Evolutionary conservation across 257 asterid genomes (phyloP).

Genomic region (Nemophila menziesii): DNA sequence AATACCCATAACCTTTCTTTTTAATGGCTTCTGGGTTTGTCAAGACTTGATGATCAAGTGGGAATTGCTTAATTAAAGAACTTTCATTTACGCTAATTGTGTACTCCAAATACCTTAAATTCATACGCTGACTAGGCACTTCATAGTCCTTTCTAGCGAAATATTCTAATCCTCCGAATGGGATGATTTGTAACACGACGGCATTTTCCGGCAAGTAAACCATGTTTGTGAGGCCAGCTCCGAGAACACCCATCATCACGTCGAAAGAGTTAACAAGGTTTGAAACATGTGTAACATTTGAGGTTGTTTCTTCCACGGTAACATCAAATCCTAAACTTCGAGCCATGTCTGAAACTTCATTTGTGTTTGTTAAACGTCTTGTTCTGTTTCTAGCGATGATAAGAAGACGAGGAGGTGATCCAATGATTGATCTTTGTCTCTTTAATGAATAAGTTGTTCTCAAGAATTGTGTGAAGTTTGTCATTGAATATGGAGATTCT

Average conservation of each 20-base stretch:
- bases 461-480: constrained; percentile 30
- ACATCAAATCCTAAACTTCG: constrained; percentile 32
- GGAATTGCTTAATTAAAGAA: constrained; percentile 23
- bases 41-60: constrained; percentile 15
- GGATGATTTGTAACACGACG: constrained; percentile 41
- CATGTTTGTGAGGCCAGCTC: constrained; percentile 72
- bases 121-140: constrained; percentile 34
- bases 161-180: constrained; percentile 32
- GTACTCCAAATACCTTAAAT: constrained; percentile 36
- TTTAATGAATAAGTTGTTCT: constrained; percentile 25
- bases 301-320: constrained; percentile 13
- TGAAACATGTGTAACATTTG: constrained; percentile 14
- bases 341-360: constrained; percentile 20
- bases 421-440: background rate
- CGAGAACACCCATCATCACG: constrained; percentile 57
- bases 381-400: constrained; percentile 28
- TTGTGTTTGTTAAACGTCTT: constrained; percentile 24
- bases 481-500: constrained; percentile 15
- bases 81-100: constrained; percentile 36
- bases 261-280: constrained; percentile 36
- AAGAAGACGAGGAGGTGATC: constrained; percentile 28
- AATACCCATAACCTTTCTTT: constrained; percentile 15
- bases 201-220: constrained; percentile 54
- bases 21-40: constrained; percentile 14
- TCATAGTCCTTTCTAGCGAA: constrained; percentile 18